Evolutionary conservation across 139 green algal species (phyloP).

Genomic region (Auxenochlorella pyrenoidosa): DNA sequence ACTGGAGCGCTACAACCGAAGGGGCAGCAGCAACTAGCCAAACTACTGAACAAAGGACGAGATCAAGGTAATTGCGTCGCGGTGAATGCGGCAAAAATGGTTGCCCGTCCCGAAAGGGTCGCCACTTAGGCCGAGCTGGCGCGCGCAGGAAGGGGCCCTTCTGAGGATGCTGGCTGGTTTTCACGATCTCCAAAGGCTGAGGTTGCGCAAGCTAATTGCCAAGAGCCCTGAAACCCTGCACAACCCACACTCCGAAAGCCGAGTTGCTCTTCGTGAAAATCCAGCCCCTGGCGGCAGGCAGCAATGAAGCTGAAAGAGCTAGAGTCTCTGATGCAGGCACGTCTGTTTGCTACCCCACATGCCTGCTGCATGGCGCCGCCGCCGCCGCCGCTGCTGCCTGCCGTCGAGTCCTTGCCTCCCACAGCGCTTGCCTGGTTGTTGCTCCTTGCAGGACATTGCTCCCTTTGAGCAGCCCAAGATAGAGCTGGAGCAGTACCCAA

Average conservation of each 20-base stretch:
- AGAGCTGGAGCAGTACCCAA: slow-evolving; percentile 96
- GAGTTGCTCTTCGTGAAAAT: neutral
- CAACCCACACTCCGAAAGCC: too few species aligned
- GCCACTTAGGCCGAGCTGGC: too few species aligned
- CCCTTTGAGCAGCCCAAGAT: slow-evolving; percentile 83
- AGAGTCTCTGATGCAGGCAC: slow-evolving; percentile 77
- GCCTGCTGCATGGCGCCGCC: neutral
- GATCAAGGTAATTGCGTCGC: neutral
- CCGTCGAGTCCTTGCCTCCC: neutral
- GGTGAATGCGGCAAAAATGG: too few species aligned
- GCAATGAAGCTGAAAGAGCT: slow-evolving; percentile 91
- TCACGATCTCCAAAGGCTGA: too few species aligned
- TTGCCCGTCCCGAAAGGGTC: too few species aligned
- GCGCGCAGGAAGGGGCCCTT: too few species aligned
- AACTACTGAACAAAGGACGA: neutral
- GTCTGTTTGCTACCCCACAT: neutral
- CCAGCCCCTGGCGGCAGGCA: neutral
- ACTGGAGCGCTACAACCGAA: neutral
- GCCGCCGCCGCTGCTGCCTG: neutral
- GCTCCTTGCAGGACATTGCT: slow-evolving; percentile 67
- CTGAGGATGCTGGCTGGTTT: too few species aligned
- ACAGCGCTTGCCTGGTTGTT: too few species aligned
- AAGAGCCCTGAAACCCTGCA: too few species aligned
- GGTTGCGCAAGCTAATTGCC: too few species aligned
- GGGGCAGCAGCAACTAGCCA: neutral